Base-by-base conservation (phyloP, 345 rosid genomes). In the Heritiera fomes region DNA sequence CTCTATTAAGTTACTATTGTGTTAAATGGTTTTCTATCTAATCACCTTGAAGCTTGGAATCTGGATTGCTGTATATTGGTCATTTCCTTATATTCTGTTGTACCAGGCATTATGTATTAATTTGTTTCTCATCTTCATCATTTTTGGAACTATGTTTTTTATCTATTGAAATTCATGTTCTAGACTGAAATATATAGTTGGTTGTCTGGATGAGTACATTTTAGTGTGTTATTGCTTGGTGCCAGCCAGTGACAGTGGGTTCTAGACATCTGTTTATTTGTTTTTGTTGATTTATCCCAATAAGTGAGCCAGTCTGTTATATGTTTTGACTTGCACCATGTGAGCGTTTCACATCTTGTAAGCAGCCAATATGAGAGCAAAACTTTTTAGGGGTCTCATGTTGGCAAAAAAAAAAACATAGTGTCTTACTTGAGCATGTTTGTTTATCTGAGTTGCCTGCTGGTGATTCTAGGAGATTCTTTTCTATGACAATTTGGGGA, bases 361-460 rank as follows among this genome's bases (percentile, higher is more conserved):
- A 15, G 61, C 46, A 52, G 62, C 62, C 75, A 53, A 4, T 72
- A 10, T 34, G 62, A 43, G 62, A 17, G 47, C 60, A 50, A 53
- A 72, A 72, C 18, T 32, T 72, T 53, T 52, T 6, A 45, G n/a
- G 23, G 67, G 56, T 75, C 55, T 75, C 7, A 41, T 59, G 17
- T 59, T 74, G 17, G 65, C n/a, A 28, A 23, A 15, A 59, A 23
- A 15, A 59, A 74, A 23, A 38, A 11, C 3, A 0, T 2, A 46
- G 28, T 5, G 47, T 20, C 5, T 61, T 58, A 30, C 30, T 69
- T 5, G 18, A 11, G 17, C n/a, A 0, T 50, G 59, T 15, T 75
- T 46, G 32, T 14, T 61, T 34, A 2, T 46, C 28, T 46, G 38
- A 8, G 53, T 60, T 28, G 30, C 13, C 18, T 14, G 7, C 50